These are phyloP conservation scores for Globisporangium middletonii DNA, from an alignment of 352 stramenopile genomes.

Conservation along the genomic window DNA sequence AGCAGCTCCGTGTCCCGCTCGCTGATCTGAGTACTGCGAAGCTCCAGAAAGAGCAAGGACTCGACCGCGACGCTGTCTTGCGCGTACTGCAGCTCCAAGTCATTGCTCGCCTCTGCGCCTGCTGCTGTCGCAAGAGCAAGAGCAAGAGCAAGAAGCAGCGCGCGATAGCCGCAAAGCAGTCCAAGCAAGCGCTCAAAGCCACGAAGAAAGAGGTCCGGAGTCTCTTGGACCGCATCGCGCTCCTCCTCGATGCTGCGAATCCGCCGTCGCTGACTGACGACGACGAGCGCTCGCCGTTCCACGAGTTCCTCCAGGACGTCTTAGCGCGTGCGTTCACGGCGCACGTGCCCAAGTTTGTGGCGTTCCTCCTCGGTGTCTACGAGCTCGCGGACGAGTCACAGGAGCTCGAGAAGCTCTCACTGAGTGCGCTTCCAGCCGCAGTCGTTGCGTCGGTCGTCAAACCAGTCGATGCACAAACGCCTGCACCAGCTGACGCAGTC, in stretches of 20 bases:
- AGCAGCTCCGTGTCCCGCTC: constrained; percentile 19
- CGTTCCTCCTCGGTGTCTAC: constrained; percentile 40
- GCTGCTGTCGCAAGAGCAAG: constrained; percentile 20
- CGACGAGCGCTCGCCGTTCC: constrained; percentile 68
- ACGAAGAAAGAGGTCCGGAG: constrained; percentile 58
- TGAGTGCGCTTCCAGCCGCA: constrained; percentile 9
- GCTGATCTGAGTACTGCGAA: constrained; percentile 22
- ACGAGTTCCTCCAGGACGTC: constrained; percentile 52
- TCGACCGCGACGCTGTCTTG: constrained; percentile 33
- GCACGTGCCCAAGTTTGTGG: constrained; percentile 41
- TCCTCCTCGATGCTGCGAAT: constrained; percentile 68
- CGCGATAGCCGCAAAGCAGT: not conserved
- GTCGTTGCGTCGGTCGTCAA: not conserved
- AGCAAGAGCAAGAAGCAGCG: constrained; percentile 27
- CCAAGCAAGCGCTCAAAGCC: constrained; percentile 5
- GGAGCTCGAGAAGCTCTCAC: constrained; percentile 7
- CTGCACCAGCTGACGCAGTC: constrained; percentile 1
- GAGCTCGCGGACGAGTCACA: constrained; percentile 48
- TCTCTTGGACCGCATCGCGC: constrained; percentile 64
- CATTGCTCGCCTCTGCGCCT: constrained; percentile 45
- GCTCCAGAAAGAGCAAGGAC: constrained; percentile 17
- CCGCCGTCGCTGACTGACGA: constrained; percentile 54
- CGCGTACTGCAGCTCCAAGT: constrained; percentile 60
- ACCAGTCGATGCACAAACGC: not conserved
- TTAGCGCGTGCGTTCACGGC: constrained; percentile 34